Conservation (phyloP, 148 eudicot genomes). For the Fagopyrum tataricum region DNA sequence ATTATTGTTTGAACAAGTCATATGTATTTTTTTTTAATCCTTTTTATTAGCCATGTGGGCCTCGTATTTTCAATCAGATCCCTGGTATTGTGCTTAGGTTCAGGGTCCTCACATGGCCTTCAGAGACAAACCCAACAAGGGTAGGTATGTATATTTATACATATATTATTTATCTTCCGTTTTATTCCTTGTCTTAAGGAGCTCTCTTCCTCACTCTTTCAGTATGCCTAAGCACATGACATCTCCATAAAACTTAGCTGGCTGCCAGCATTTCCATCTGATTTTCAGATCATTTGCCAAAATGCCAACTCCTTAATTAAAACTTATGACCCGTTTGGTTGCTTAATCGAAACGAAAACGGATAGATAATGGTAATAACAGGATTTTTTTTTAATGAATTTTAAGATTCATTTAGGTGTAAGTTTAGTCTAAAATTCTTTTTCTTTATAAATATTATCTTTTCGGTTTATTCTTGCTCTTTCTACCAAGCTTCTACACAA, state of each 20-base stretch:
- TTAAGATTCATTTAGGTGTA: too few species aligned
- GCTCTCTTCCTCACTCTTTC: neutral
- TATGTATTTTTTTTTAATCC: conserved; percentile 16
- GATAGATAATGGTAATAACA: too few species aligned
- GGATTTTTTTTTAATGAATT: too few species aligned
- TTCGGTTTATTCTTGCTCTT: too few species aligned
- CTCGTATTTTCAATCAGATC: conserved; percentile 15
- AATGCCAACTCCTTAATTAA: neutral
- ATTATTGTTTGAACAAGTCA: neutral
- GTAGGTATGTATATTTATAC: neutral
- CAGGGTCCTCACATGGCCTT: conserved; percentile 26
- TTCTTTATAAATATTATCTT: too few species aligned
- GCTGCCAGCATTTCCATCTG: neutral
- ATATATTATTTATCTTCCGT: too few species aligned
- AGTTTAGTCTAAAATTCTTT: too few species aligned
- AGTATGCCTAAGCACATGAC: too few species aligned
- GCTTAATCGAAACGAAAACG: too few species aligned
- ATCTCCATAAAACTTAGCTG: neutral
- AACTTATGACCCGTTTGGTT: neutral
- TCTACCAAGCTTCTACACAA: too few species aligned
- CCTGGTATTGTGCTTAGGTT: conserved; percentile 22
- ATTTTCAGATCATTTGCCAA: neutral
- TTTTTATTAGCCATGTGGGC: conserved; percentile 30
- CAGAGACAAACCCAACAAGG: conserved; percentile 26
- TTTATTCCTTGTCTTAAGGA: neutral